Conservation (phyloP, 371 early-diverging fungal genomes). For the Mucor velutinosus region DNA sequence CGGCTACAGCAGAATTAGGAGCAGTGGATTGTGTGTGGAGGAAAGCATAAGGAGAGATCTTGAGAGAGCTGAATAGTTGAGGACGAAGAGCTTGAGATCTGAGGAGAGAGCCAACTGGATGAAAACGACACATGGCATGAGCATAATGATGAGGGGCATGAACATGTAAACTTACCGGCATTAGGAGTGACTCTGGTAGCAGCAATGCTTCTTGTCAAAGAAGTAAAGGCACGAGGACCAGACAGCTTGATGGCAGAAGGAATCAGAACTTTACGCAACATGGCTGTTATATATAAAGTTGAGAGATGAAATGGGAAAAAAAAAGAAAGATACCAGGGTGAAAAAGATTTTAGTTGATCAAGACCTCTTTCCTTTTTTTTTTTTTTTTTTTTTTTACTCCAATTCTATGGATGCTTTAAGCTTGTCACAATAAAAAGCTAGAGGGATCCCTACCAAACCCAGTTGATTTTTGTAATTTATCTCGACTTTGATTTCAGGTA, state of each 20-base stretch:
- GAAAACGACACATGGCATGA: not conserved
- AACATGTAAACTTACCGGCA: not conserved
- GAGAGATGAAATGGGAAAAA: not conserved
- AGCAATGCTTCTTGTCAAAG: constrained; percentile 5
- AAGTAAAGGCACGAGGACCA: constrained; percentile 2
- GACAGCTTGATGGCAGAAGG: constrained; percentile 10
- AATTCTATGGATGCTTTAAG: not conserved
- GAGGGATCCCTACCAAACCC: not conserved
- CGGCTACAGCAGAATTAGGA: constrained; percentile 5
- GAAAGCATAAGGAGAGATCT: constrained; percentile 31
- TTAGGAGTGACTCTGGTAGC: not conserved
- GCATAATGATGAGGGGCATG: not conserved
- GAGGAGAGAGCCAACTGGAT: not conserved
- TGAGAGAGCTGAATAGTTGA: constrained; percentile 12
- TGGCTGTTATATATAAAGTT: not conserved
- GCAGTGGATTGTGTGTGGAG: constrained; percentile 19
- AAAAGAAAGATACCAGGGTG: not conserved
- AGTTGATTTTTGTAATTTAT: not conserved
- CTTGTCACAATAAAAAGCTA: not conserved
- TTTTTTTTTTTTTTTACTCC: not conserved
- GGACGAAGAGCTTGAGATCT: constrained; percentile 10
- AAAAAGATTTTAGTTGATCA: not conserved
- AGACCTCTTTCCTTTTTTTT: not conserved
- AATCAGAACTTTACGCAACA: constrained; percentile 18
- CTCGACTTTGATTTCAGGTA: not conserved